Evolutionary conservation across 2,329 filamentous ascomycete genomes (phyloP).

Genomic region (Neonectria hederae): DNA sequence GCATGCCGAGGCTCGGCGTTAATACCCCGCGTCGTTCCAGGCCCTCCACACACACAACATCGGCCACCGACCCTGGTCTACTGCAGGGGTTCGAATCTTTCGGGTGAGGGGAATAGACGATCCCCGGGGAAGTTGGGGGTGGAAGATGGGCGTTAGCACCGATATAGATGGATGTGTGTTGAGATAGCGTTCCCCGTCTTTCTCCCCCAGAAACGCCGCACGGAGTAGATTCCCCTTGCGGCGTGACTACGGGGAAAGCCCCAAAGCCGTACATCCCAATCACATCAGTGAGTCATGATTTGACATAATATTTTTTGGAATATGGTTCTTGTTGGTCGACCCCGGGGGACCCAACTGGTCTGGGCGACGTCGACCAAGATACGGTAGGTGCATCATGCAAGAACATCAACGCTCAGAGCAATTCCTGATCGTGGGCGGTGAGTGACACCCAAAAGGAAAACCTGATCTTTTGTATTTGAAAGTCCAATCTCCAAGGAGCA

Average conservation of each 20-base stretch:
- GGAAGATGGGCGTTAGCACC: background rate
- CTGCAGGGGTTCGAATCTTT: background rate
- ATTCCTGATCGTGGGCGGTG: background rate
- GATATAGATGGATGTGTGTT: background rate
- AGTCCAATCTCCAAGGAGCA: no score
- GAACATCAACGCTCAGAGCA: background rate
- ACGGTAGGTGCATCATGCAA: background rate
- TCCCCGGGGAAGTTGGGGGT: background rate
- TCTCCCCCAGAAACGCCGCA: background rate
- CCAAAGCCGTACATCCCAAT: background rate
- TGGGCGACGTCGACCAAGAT: background rate
- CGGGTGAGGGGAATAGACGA: background rate
- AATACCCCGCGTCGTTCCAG: conserved; percentile 15
- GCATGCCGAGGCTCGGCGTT: conserved; percentile 38
- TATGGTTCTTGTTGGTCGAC: background rate
- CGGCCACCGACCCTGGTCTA: background rate
- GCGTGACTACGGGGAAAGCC: background rate
- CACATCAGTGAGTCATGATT: background rate
- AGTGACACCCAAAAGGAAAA: background rate
- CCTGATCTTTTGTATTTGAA: background rate
- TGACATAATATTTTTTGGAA: background rate
- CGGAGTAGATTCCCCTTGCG: background rate
- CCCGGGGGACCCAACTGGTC: background rate
- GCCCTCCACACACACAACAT: background rate
- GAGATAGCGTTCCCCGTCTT: no score